Conservation (phyloP, 73 alveolate genomes). For the Symbiodinium pilosum region DNA sequence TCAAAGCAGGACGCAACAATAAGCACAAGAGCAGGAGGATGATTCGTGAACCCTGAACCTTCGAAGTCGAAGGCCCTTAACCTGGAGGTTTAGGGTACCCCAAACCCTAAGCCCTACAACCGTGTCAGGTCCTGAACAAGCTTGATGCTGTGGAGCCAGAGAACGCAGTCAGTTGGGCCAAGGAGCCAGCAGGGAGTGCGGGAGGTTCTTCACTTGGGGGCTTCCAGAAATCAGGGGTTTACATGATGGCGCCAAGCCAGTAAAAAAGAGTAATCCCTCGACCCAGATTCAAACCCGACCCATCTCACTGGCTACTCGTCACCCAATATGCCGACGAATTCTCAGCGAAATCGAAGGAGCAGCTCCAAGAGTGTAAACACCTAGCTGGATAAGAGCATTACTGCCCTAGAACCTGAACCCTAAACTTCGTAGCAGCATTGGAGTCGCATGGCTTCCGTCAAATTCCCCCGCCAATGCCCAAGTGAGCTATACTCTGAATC, state of each 20-base stretch:
- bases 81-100: too few relatives aligned
- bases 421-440: too few relatives aligned
- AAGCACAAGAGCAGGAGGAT: too few relatives aligned
- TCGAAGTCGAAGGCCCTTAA: neutral
- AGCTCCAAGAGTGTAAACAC: neutral
- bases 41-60: neutral
- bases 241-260: neutral
- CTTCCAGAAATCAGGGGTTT: neutral
- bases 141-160: slow-evolving; percentile 52
- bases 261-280: neutral
- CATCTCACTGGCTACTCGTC: neutral
- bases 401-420: too few relatives aligned
- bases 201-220: slow-evolving; percentile 31
- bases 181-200: neutral
- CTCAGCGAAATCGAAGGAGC: neutral
- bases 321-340: too few relatives aligned
- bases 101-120: too few relatives aligned
- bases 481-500: too few relatives aligned
- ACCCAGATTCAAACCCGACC: neutral
- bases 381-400: too few relatives aligned
- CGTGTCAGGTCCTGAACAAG: slow-evolving; percentile 71
- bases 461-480: too few relatives aligned
- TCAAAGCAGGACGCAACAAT: too few relatives aligned
- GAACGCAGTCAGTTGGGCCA: slow-evolving; percentile 48
- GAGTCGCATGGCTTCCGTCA: too few relatives aligned